Evolutionary conservation across 306 rosid species (phyloP).

Genomic region (Rosa rugosa): DNA sequence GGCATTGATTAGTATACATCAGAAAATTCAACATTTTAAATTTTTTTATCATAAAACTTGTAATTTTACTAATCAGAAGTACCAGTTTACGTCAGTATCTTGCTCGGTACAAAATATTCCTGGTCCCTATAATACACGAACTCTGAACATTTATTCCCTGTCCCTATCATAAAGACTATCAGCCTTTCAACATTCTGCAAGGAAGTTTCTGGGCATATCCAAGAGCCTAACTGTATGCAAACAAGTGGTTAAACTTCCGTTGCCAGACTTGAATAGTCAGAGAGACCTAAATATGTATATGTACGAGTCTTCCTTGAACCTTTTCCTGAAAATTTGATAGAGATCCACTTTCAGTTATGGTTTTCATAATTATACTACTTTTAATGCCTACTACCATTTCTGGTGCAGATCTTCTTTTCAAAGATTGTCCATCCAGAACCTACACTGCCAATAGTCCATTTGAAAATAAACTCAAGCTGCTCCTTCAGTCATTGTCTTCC

Average conservation of each 20-base stretch:
- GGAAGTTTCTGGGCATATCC: neutral
- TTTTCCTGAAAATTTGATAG: neutral
- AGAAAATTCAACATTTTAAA: no score
- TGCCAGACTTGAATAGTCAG: neutral
- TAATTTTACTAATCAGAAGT: no score
- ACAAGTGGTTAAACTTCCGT: no score
- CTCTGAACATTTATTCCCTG: no score
- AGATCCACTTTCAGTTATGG: constrained; percentile 13
- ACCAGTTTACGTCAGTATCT: no score
- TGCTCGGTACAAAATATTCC: no score
- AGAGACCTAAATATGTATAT: neutral
- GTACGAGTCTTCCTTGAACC: neutral
- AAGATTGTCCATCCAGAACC: constrained; percentile 32
- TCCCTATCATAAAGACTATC: neutral
- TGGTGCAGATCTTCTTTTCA: constrained; percentile 34
- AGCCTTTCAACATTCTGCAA: no score
- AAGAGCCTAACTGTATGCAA: neutral
- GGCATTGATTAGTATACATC: no score
- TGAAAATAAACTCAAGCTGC: constrained; percentile 38
- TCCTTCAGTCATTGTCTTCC: constrained; percentile 40
- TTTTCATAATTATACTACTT: constrained; percentile 28
- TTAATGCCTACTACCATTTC: constrained; percentile 22
- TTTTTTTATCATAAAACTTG: no score
- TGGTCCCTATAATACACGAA: no score
- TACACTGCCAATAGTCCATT: constrained; percentile 36